A percentile compares a stretch with the other conserved stretches of the same genome.
Evolutionary conservation across 345 rosid species (phyloP).

Genomic region (Rhizophora apiculata): DNA sequence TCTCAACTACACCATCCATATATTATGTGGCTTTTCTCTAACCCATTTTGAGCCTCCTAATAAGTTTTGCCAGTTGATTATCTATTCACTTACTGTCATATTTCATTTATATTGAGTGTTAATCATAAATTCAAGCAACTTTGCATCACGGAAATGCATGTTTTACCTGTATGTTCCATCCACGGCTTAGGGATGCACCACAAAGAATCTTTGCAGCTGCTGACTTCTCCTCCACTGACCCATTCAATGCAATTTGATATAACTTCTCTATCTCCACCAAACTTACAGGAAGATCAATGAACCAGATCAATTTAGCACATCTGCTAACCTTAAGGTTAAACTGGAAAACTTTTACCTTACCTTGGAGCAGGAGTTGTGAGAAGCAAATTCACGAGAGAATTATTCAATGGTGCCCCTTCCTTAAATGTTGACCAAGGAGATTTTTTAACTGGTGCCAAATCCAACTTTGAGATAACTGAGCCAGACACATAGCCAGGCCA

Average conservation of each 20-base stretch:
- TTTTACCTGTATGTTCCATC: slow-evolving; percentile 75
- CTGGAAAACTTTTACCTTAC: slow-evolving; percentile 28
- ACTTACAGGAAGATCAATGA: slow-evolving; percentile 34
- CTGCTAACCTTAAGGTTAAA: slow-evolving; percentile 9
- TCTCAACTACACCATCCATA: not conserved
- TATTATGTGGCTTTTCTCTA: not conserved
- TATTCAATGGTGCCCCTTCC: slow-evolving; percentile 50
- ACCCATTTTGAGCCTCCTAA: no score
- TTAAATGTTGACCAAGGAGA: slow-evolving; percentile 56
- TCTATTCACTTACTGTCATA: no score
- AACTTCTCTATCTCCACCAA: slow-evolving; percentile 56
- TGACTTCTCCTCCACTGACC: slow-evolving; percentile 47
- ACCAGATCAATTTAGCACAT: slow-evolving; percentile 18
- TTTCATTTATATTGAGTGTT: no score
- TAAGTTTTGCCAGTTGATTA: no score
- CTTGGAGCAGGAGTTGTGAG: slow-evolving; percentile 50
- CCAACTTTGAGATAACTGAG: slow-evolving; percentile 32
- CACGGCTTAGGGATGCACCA: slow-evolving; percentile 56
- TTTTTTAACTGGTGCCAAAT: slow-evolving; percentile 35
- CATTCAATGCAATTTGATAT: slow-evolving; percentile 53
- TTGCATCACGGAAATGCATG: slow-evolving; percentile 4
- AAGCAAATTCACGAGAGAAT: slow-evolving; percentile 45
- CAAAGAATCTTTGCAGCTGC: slow-evolving; percentile 65
- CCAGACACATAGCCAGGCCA: slow-evolving; percentile 60
- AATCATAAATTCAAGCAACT: not conserved